Conservation (phyloP, 2,329 filamentous ascomycete genomes). For the Helotiales sp. region DNA sequence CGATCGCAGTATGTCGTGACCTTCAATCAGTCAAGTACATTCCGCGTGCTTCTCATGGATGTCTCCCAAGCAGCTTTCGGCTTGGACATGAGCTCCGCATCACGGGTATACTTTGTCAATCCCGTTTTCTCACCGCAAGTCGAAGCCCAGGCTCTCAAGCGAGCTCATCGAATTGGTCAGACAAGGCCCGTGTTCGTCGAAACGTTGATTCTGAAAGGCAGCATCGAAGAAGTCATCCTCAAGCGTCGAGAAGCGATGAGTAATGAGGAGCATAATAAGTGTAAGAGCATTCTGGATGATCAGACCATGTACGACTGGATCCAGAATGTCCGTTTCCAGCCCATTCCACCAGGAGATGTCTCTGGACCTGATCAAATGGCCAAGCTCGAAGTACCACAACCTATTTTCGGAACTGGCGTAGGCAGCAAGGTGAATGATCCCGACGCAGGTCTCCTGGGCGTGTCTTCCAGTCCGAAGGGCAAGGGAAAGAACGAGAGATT, state of each 20-base stretch:
- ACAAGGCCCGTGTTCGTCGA: slow-evolving; percentile 77
- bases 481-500: slow-evolving; percentile 5
- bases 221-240: slow-evolving; percentile 83
- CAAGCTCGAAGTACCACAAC: slow-evolving; percentile 45
- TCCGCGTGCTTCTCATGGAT: slow-evolving; percentile 81
- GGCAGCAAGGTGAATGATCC: slow-evolving; percentile 16
- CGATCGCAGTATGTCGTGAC: slow-evolving; percentile 75
- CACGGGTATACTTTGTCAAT: slow-evolving; percentile 84
- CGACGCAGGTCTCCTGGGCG: slow-evolving; percentile 27
- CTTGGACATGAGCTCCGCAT: slow-evolving; percentile 80
- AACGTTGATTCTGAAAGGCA: slow-evolving; percentile 77
- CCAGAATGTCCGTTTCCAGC: slow-evolving; percentile 48
- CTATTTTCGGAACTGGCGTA: slow-evolving; percentile 45
- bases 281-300: slow-evolving; percentile 59
- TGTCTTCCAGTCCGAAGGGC: slow-evolving; percentile 10
- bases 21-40: slow-evolving; percentile 56
- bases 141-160: slow-evolving; percentile 88
- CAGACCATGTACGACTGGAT: slow-evolving; percentile 60
- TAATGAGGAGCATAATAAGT: slow-evolving; percentile 57
- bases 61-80: slow-evolving; percentile 87
- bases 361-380: slow-evolving; percentile 48
- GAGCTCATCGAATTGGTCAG: slow-evolving; percentile 86
- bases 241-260: slow-evolving; percentile 74
- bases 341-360: slow-evolving; percentile 26
- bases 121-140: slow-evolving; percentile 84